Conservation (phyloP, 1,284 basidiomycete genomes). For the Porogramme epimiltina region DNA sequence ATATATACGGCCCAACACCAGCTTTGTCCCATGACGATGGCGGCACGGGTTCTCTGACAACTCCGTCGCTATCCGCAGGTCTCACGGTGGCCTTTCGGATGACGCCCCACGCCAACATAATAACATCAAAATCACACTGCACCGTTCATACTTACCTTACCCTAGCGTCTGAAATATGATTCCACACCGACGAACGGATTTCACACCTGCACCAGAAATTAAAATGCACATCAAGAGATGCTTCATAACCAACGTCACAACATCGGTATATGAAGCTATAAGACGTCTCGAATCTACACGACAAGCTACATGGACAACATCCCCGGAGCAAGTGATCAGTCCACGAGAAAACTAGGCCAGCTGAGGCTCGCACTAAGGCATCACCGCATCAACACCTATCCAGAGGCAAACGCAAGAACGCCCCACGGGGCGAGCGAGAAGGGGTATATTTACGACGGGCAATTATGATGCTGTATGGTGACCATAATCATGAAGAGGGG, state of each 20-base stretch:
- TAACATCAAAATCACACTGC: too few species aligned
- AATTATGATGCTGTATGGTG: constrained; percentile 1
- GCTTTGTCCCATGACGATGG: too few species aligned
- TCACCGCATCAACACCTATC: constrained; percentile 26
- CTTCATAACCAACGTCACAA: constrained; percentile 19
- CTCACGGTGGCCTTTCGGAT: too few species aligned
- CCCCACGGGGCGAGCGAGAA: constrained; percentile 1
- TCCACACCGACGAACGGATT: too few species aligned
- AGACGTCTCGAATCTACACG: not conserved
- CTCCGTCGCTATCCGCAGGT: too few species aligned
- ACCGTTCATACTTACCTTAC: too few species aligned
- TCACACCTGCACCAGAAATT: too few species aligned
- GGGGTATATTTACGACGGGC: constrained; percentile 25
- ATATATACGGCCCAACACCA: too few species aligned
- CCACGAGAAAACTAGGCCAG: not conserved
- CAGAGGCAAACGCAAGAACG: constrained; percentile 24
- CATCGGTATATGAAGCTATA: constrained; percentile 1
- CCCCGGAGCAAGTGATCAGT: constrained; percentile 11
- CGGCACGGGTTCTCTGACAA: too few species aligned
- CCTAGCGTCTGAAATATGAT: too few species aligned
- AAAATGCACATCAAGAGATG: too few species aligned
- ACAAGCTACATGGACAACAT: constrained; percentile 23
- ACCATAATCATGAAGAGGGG: not conserved
- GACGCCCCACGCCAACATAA: too few species aligned
- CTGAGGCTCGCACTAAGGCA: not conserved